Base-by-base conservation (phyloP, 208 protist genomes). In the Leishmania gerbilli region DNA sequence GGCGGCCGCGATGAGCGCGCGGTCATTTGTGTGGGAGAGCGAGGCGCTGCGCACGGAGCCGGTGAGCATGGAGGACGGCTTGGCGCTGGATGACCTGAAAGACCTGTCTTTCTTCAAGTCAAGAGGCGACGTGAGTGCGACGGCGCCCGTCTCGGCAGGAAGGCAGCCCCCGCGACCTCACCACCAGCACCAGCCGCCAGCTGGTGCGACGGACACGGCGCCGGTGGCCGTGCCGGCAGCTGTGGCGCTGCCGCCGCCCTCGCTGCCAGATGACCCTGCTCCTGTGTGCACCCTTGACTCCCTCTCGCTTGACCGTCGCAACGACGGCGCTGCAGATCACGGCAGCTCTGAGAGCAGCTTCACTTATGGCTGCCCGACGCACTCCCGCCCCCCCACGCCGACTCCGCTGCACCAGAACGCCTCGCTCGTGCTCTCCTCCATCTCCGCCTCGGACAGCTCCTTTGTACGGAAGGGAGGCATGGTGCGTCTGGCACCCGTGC, bases 1-100 rank as follows among this genome's bases (percentile, higher is more conserved):
- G 5, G 84, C 80, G 47, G 83, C 84, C 40, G 90, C 93, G 34
- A 71, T 71, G 81, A 34, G 62, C 19, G 81, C 86, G 34, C 76
- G 53, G 9, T 80, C 84, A 11, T 95, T 96, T 82, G 87, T 94
- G 42, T 95, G 91, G 93, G 91, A 96, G 84, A 88, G 84, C 71
- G 80, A 79, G 45, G 89, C 85, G 47, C 71, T 93, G 62, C 84
- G 88, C 65, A 94, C 93, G 34, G 90, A 93, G 81, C 76, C 68
- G 74, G 77, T 79, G 27, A 75, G 86, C 31, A 9, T 80, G 31
- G 42, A 72, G 53, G 69, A 77, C 68, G 45, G 13, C 56, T 31
- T 40, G 40, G 24, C 31, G 11, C 11, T 42, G 55, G 85, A 78
- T 67, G 64, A 79, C 17, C 27, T 85, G 19, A 76, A 76, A 27